Evolutionary conservation across 2,329 filamentous ascomycete genomes (phyloP).

Genomic region (Cephalotrichum gorgonifer): DNA sequence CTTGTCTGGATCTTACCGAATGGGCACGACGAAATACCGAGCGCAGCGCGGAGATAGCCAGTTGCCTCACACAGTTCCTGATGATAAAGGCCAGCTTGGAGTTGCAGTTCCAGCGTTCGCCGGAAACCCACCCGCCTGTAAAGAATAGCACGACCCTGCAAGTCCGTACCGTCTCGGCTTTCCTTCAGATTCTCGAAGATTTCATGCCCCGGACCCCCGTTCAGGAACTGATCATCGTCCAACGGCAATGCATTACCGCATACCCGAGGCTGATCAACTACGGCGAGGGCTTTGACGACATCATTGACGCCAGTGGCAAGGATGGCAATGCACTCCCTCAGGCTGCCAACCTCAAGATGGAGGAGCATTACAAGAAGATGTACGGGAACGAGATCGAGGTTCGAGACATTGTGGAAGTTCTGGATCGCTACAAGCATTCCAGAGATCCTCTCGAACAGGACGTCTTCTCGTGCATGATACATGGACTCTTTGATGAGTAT

Average conservation of each 20-base stretch:
- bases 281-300: constrained; percentile 80
- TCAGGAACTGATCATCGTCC: constrained; percentile 66
- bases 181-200: constrained; percentile 72
- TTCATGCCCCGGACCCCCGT: constrained; percentile 48
- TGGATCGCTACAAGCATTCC: constrained; percentile 83
- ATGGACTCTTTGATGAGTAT: constrained; percentile 95
- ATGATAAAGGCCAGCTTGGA: constrained; percentile 78
- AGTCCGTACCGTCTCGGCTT: constrained; percentile 72
- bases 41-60: constrained; percentile 56
- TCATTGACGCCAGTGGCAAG: constrained; percentile 77
- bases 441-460: constrained; percentile 79
- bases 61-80: constrained; percentile 68
- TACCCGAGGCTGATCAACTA: constrained; percentile 96
- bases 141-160: constrained; percentile 65
- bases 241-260: constrained; percentile 79
- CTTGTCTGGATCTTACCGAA: constrained; percentile 66
- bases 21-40: constrained; percentile 69
- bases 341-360: constrained; percentile 82
- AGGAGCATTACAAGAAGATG: constrained; percentile 96
- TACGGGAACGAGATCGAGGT: constrained; percentile 86
- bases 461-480: constrained; percentile 96
- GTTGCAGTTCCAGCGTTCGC: constrained; percentile 57
- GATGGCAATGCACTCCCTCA: constrained; percentile 71
- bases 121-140: constrained; percentile 45
- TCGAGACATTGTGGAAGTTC: constrained; percentile 70